Conservation (phyloP, 306 rosid genomes). For the Rubus parviflorus region DNA sequence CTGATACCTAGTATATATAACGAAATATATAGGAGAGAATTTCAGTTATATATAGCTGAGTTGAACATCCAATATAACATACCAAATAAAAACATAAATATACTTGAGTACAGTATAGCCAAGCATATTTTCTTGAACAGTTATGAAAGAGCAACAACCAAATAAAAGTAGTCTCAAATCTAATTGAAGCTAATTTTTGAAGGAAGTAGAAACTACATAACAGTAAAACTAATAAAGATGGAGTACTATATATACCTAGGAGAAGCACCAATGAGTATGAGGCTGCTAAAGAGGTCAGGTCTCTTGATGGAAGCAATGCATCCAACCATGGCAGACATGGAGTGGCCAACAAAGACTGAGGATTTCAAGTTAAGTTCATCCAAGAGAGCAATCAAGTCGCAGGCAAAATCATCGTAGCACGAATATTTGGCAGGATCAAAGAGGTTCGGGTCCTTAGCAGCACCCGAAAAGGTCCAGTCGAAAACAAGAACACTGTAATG, state of each 20-base stretch:
- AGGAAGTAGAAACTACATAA: too few species aligned
- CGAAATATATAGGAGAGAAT: neutral
- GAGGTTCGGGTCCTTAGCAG: slow-evolving; percentile 39
- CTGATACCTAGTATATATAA: slow-evolving; percentile 48
- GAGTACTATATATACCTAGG: slow-evolving; percentile 62
- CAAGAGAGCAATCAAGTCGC: slow-evolving; percentile 55
- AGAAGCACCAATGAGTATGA: slow-evolving; percentile 77
- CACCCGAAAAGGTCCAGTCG: slow-evolving; percentile 82
- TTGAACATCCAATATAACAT: neutral
- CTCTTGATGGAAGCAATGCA: slow-evolving; percentile 81
- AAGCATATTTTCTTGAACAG: neutral
- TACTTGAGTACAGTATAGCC: neutral
- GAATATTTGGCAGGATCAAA: slow-evolving; percentile 58
- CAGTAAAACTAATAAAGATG: too few species aligned
- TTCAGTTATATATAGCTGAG: neutral
- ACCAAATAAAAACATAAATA: too few species aligned
- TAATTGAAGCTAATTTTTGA: neutral
- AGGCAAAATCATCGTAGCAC: slow-evolving; percentile 57
- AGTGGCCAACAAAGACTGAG: slow-evolving; percentile 68
- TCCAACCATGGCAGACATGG: slow-evolving; percentile 95
- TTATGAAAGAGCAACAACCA: neutral
- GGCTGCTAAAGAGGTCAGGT: slow-evolving; percentile 68
- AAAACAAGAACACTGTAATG: slow-evolving; percentile 49
- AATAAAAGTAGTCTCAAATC: neutral
- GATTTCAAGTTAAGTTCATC: slow-evolving; percentile 51